Conservation (phyloP, 2,329 filamentous ascomycete species). For the Trichoderma semiorbis region DNA sequence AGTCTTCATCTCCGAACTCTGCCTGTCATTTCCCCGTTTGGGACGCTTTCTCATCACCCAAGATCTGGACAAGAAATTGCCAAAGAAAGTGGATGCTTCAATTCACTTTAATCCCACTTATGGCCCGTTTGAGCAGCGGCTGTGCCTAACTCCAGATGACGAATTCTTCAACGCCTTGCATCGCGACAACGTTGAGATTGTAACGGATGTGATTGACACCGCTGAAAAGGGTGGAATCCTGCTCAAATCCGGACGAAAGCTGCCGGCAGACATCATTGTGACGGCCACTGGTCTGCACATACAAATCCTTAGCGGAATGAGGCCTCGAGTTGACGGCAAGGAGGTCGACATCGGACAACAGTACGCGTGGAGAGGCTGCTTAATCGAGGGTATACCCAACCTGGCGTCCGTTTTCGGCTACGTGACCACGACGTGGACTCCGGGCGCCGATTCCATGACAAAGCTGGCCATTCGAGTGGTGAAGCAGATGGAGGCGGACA, state of each 20-base stretch:
- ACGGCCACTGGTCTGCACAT: slow-evolving; percentile 66
- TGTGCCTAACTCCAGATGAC: slow-evolving; percentile 62
- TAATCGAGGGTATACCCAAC: slow-evolving; percentile 67
- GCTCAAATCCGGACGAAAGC: slow-evolving; percentile 44
- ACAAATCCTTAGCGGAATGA: slow-evolving; percentile 51
- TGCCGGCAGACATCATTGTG: slow-evolving; percentile 64
- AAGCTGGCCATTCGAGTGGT: slow-evolving; percentile 49
- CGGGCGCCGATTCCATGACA: slow-evolving; percentile 55
- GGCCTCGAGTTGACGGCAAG: slow-evolving; percentile 52
- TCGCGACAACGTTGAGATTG: slow-evolving; percentile 42
- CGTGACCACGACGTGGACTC: slow-evolving; percentile 63
- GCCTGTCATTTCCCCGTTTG: slow-evolving; percentile 27
- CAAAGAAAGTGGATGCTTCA: slow-evolving; percentile 50
- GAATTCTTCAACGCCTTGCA: slow-evolving; percentile 54
- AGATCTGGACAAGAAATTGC: slow-evolving; percentile 48
- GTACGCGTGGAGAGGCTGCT: slow-evolving; percentile 60
- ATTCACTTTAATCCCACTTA: slow-evolving; percentile 64
- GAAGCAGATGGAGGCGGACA: slow-evolving; percentile 49
- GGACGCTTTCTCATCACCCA: slow-evolving; percentile 36
- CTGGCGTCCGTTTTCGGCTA: slow-evolving; percentile 61
- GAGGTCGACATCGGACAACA: slow-evolving; percentile 46
- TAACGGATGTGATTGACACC: slow-evolving; percentile 51
- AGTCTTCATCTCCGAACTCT: slow-evolving; percentile 37
- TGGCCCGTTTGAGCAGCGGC: slow-evolving; percentile 68
- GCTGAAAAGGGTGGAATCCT: slow-evolving; percentile 47